Base-by-base conservation (phyloP, 2,329 filamentous ascomycete genomes). In the Didymella glomerata region DNA sequence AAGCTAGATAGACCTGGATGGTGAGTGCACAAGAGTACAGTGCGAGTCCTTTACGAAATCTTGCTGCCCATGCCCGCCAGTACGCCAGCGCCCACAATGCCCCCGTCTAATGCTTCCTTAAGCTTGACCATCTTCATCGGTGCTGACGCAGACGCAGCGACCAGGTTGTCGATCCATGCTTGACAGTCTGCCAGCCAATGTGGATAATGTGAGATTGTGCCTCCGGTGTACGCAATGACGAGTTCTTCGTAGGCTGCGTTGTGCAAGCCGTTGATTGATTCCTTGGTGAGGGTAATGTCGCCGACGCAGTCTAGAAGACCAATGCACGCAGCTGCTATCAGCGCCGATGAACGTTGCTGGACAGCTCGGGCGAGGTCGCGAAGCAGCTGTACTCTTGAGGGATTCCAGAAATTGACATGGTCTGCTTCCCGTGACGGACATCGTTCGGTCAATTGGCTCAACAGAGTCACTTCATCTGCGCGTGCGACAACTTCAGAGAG, bases 161-260 rank as follows among this genome's bases (percentile, higher is more conserved):
- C 79, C 14, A 85, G 73, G 4, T 78, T 76, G 60, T 92, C 87
- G 48, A 93, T 82, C 70, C 90, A 90, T 14, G 77, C 69, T 74
- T 93, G 90, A 64, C 89, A 92, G 67, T 90, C 88, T 44, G 80
- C 77, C 41, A 91, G 80, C 76, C 91, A 93, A 66, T 90, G 84
- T 47, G 91, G 90, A 68, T 92, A 92, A 68, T 91, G 87, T n/a
- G 88, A 85, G 59, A 93, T 93, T 69, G 90, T 92, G 7, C 90
- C 89, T 30, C 91, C 91, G 0, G 91, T 92, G 71, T 92, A 93
- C 1, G 90, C 91, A 22, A 93, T 89, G 1, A 91, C 87, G 28
- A 94, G 75, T 66, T 91, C 88, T 61, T 86, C 83, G 46, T 54
- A 11, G 54, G 48, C 25, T 20, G 64, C 44, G 10, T 68, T 60